Evolutionary conservation across 176 grass and related monocot genomes (phyloP).

Genomic region (Oryza coarctata): DNA sequence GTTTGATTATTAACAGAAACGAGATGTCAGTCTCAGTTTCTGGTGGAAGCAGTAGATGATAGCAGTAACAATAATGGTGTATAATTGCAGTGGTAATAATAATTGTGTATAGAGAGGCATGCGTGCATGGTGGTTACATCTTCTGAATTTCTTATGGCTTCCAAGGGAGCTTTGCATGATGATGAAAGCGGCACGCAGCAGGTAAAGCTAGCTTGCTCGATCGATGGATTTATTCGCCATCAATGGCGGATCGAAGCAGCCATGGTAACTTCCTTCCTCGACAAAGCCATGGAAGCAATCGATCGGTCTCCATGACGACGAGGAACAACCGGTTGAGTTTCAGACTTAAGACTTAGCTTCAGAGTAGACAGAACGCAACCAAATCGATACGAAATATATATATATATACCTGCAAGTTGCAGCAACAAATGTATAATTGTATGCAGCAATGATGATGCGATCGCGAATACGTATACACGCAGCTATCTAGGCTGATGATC

Average conservation of each 20-base stretch:
- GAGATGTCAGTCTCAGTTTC: not conserved
- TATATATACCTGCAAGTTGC: not conserved
- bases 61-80: not conserved
- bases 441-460: not conserved
- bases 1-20: not conserved
- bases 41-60: not conserved
- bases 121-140: not conserved
- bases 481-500: not conserved
- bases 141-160: slow-evolving; percentile 29
- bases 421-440: not conserved
- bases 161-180: slow-evolving; percentile 46
- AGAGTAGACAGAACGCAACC: not conserved
- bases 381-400: not conserved
- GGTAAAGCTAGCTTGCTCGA: not conserved
- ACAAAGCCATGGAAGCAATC: slow-evolving; percentile 10
- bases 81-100: not conserved
- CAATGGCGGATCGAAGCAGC: slow-evolving; percentile 2
- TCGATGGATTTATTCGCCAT: not conserved
- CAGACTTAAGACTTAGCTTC: not conserved
- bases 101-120: not conserved
- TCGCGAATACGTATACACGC: not conserved
- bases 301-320: not conserved
- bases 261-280: slow-evolving; percentile 37
- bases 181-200: slow-evolving; percentile 31
- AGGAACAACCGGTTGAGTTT: not conserved